Percentiles rank a stretch among this genome's conserved stretches.
phyloP scores from a whole-genome alignment of 2,329 filamentous ascomycete species.

The Onygenales sp. region DNA sequence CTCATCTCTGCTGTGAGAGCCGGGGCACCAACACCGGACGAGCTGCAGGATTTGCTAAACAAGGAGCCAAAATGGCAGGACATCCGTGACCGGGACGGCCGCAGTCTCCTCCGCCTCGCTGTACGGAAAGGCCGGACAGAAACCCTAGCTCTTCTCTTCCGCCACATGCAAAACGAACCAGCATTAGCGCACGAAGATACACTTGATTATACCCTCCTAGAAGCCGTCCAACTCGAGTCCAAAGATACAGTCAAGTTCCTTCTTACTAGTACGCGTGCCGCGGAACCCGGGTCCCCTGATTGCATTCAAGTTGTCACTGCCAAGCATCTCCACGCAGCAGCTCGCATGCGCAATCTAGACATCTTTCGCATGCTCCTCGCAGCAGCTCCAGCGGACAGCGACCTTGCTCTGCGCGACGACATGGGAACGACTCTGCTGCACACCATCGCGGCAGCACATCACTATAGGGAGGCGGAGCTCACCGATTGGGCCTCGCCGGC shows the following conservation, averaged over 20 bases:
- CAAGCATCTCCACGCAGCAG: background rate
- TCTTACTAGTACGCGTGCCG: background rate
- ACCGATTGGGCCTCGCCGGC: background rate
- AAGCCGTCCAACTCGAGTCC: background rate
- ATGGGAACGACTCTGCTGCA: background rate
- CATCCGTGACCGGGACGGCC: background rate
- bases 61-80: background rate
- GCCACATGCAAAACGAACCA: background rate
- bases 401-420: background rate
- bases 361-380: background rate
- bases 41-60: background rate
- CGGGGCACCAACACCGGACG: background rate
- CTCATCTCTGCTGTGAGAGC: background rate
- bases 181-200: background rate
- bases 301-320: background rate
- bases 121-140: background rate
- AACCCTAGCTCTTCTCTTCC: background rate
- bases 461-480: background rate
- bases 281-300: background rate
- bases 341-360: background rate
- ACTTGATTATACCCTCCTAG: background rate
- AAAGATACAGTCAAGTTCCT: background rate
- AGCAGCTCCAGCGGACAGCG: background rate
- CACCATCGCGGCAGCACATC: background rate
- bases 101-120: background rate